Evolutionary conservation across 441 rosid species (phyloP).

Genomic region (Bocquillonia castaneifolia): DNA sequence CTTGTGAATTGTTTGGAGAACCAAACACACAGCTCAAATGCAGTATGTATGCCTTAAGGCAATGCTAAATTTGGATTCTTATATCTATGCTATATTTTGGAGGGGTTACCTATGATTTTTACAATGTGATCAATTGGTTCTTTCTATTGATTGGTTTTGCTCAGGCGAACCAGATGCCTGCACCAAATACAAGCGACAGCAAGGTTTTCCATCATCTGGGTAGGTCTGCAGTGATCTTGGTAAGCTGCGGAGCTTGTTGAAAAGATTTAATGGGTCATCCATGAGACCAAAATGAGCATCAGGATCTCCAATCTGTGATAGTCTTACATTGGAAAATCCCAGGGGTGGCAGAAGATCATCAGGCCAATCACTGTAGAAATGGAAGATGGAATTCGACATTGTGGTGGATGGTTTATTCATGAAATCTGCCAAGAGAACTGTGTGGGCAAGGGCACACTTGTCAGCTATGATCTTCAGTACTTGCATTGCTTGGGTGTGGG

Average conservation of each 20-base stretch:
- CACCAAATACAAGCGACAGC: slow-evolving; percentile 84
- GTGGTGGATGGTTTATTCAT: slow-evolving; percentile 88
- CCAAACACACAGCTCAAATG: not conserved
- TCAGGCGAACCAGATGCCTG: slow-evolving; percentile 73
- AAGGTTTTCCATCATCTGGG: slow-evolving; percentile 88
- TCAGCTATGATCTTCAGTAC: slow-evolving; percentile 76
- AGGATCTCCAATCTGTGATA: slow-evolving; percentile 89
- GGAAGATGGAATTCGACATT: slow-evolving; percentile 57
- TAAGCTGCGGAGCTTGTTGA: slow-evolving; percentile 73
- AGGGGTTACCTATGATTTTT: slow-evolving; percentile 10
- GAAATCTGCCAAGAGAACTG: slow-evolving; percentile 83
- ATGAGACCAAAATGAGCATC: slow-evolving; percentile 83
- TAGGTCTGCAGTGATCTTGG: slow-evolving; percentile 65
- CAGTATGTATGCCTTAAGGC: slow-evolving; percentile 6
- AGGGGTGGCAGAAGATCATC: slow-evolving; percentile 76
- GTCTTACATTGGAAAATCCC: slow-evolving; percentile 72
- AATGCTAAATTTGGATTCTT: slow-evolving; percentile 13
- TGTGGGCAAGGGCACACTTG: slow-evolving; percentile 47
- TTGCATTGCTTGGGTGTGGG: slow-evolving; percentile 76
- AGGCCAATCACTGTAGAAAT: slow-evolving; percentile 93
- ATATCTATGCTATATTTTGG: slow-evolving; percentile 13
- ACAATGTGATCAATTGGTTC: slow-evolving; percentile 20
- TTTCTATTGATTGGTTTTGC: slow-evolving; percentile 33
- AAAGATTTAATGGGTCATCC: slow-evolving; percentile 65
- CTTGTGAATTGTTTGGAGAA: slow-evolving; percentile 6